Conservation (phyloP, 176 grass and related monocot species). For the Aegilops tauschii region DNA sequence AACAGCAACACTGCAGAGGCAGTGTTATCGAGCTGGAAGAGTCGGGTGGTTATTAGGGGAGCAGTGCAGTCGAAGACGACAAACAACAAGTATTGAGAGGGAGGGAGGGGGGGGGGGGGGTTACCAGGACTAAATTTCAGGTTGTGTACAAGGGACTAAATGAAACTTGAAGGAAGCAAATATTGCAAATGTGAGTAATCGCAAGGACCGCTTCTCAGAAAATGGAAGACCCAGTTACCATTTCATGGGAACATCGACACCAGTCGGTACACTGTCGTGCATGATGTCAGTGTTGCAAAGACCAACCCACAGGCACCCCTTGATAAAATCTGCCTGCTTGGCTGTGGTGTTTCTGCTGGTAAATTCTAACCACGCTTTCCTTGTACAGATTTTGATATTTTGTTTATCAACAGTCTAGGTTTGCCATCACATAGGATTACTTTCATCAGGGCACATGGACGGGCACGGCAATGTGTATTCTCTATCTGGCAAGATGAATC, state of each 20-base stretch:
- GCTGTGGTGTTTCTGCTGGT: conserved; percentile 95
- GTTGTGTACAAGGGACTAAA: too few species aligned
- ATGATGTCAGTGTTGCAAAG: conserved; percentile 96
- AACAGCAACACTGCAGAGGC: too few species aligned
- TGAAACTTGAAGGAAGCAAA: too few species aligned
- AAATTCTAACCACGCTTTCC: not conserved
- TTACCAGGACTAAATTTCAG: too few species aligned
- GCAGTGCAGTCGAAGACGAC: too few species aligned
- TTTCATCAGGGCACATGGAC: not conserved
- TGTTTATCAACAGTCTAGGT: not conserved
- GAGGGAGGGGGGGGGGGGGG: too few species aligned
- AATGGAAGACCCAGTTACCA: conserved; percentile 86
- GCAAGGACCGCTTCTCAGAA: conserved; percentile 73
- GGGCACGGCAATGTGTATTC: too few species aligned
- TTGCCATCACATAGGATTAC: not conserved
- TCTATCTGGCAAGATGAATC: too few species aligned
- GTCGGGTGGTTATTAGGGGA: too few species aligned
- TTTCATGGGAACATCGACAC: conserved; percentile 98
- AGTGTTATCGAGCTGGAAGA: too few species aligned
- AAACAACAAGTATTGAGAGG: too few species aligned
- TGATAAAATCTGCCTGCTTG: conserved; percentile 88
- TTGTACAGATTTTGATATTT: not conserved
- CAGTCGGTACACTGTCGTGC: conserved; percentile 92
- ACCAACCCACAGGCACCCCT: conserved; percentile 73
- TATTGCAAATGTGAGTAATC: conserved; percentile 46